Base-by-base conservation (phyloP, 1,139 yeast species). In the Scheffersomyces cryptocercus region DNA sequence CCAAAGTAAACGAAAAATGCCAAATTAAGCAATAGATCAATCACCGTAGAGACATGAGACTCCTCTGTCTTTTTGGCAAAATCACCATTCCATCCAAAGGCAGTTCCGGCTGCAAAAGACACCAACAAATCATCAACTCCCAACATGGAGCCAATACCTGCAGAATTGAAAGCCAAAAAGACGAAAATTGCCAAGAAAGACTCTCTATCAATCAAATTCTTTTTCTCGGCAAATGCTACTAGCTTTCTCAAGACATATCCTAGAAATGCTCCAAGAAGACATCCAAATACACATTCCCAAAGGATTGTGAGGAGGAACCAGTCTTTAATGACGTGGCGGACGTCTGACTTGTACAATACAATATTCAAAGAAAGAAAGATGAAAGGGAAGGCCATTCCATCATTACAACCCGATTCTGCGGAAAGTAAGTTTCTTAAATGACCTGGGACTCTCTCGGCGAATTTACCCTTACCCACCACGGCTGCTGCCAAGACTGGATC, bases 401-500 rank as follows among this genome's bases (percentile, higher is more conserved):
- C 99, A 65, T 93, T 93, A 66, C 97, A 91, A 8, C 96, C 98
- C 0, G 97, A 89, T 61, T 93, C 99, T 0, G 98, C 97, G 28
- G 95, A 82, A 36, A 93, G 69, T 40, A 93, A 68, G 58, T 93
- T 91, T 62, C 99, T 77, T 65, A 93, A 78, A 67, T 93, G 98
- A 5, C 98, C 98, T 0, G 99, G 99, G 11, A 93, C 98, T 51
- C 97, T 80, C 60, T 82, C 84, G n/a, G 99, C 97, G 64, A 93
- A 93, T 59, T 91, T 90, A 52, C 99, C 98, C 59, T 88, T 88
- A 70, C 99, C 97, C 15, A 93, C 98, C 14, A 93, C 98, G 0
- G 99, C 97, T 32, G 97, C 96, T 0, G 99, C 99, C 60, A 93
- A 75, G 41, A 93, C 96, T 4, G 99, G 99, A 67, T 93, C 99